Base-by-base conservation (phyloP, 2,329 filamentous ascomycete species). In the Trichoderma sp. region DNA sequence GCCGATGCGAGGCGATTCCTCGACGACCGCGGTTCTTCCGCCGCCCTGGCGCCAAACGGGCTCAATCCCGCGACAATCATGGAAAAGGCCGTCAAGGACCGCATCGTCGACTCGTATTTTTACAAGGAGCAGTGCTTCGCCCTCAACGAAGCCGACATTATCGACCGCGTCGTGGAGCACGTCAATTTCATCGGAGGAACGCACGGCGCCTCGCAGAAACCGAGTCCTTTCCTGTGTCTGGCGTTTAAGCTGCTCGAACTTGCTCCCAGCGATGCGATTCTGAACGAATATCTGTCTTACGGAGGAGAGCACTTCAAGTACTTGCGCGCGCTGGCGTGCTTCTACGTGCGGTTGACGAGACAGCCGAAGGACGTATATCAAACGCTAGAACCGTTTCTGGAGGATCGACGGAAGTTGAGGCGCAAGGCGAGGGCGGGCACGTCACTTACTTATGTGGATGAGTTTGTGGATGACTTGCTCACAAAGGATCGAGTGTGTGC, bases 101-200 rank as follows among this genome's bases (percentile, higher is more conserved):
- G 96, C 79, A 98, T 99, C 82, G 90, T 95, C 76, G 94, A 97
- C 79, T 93, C 91, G 68, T 97, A 97, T 84, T 99, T 97, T 85
- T 99, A 94, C 92, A 98, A 98, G 82, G 96, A 98, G 83, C 95
- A 98, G 84, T 98, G 96, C 81, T 99, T 98, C 83, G 96, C 93
- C 56, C 87, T 99, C 75, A 99, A 98, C 84, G 90, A 91, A 80
- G 89, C 89, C 67, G 89, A 91, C 81, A 85, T 99, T 6, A 92
- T 97, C 77, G 93, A 98, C 83, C 93, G 96, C 75, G 95, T 97
- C 0, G 92, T 94, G 30, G 92, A 95, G 76, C 87, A 91, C 82
- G 88, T 99, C 61, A 87, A 85, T 63, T 96, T 92, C 81, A 88
- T 99, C 71, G 96, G 95, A 74, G 96, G 96, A 76, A 97, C 94